Conservation (phyloP, 2,329 filamentous ascomycete species). For the Aspergillus intermedius region DNA sequence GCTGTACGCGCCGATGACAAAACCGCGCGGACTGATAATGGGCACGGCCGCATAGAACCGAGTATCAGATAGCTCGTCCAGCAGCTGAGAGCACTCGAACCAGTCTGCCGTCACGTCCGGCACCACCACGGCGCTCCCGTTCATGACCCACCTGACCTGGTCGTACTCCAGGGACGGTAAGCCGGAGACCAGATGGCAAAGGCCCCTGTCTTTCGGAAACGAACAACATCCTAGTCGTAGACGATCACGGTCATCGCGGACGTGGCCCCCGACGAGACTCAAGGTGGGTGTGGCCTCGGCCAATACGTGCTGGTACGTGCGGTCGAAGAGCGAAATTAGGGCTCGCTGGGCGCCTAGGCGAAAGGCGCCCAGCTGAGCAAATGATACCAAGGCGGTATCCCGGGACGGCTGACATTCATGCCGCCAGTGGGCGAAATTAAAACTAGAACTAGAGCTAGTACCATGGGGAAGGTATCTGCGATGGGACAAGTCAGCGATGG, state of each 20-base stretch:
- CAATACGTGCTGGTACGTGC: constrained; percentile 43
- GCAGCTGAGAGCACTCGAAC: constrained; percentile 21
- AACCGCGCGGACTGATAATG: constrained; percentile 49
- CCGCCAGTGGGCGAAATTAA: constrained; percentile 9
- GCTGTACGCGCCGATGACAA: constrained; percentile 53
- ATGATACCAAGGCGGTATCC: constrained; percentile 39
- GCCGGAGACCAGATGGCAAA: constrained; percentile 21
- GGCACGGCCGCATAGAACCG: constrained; percentile 53
- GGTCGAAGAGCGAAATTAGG: constrained; percentile 49
- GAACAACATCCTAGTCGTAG: constrained; percentile 25
- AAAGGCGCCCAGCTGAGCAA: constrained; percentile 46
- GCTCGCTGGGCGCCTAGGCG: constrained; percentile 39
- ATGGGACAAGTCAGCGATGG: constrained; percentile 1
- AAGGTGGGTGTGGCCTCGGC: constrained; percentile 45
- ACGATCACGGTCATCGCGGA: constrained; percentile 15
- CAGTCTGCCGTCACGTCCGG: constrained; percentile 30
- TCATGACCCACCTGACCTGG: not conserved
- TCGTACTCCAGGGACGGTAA: not conserved
- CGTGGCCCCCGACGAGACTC: constrained; percentile 24
- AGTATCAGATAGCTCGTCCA: constrained; percentile 21
- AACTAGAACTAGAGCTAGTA: constrained; percentile 4
- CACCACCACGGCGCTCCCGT: constrained; percentile 15
- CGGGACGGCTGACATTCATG: constrained; percentile 16
- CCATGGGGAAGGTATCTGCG: constrained; percentile 19
- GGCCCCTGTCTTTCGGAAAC: constrained; percentile 19